Evolutionary conservation across 768 basidiomycete genomes (phyloP), one percentile per base, ranked within the genome.

Genomic region (Gymnopilus dilepis): DNA sequence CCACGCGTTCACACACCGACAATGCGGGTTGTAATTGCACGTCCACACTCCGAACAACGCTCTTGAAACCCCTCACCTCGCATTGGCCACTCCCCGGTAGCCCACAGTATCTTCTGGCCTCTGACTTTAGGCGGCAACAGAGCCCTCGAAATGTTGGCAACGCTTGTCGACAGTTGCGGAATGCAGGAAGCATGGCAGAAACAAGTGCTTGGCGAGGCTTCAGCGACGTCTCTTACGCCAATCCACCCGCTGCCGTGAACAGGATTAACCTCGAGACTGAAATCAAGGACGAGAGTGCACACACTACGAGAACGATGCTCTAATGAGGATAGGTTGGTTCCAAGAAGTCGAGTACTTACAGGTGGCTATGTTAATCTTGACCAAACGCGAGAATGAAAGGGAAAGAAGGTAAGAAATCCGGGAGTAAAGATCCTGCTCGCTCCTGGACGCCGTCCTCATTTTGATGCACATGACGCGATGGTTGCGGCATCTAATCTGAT

Each of bases 381-480:
- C n/a, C n/a, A n/a, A n/a, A n/a, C n/a, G n/a, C n/a, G n/a, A 37
- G 34, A 8, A 37, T 9, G 2, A 37, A 37, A 37, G 7, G 8
- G 15, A 15, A 37, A 15, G 34, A 37, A 37, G 34, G 34, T 11
- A 37, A 15, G 7, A 17, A 12, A 45, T 4, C 26, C 40, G 28
- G 15, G 28, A 30, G 28, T 30, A 31, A 19, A 50, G 47, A 48
- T 37, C 11, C 34, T 37, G 11, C 28, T 12, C 11, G n/a, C 7
- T 1, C 17, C n/a, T 8, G 1, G 28, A 31, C 28, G 6, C 15
- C 47, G 13, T 28, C 7, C 47, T 50, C 47, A 50, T 50, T 50
- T 50, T 50, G 47, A 50, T 50, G 47, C 47, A 50, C 47, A 50
- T 50, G 47, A 50, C 47, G 47, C 47, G 47, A 50, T 50, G 4